Evolutionary conservation across 441 rosid genomes (phyloP).

Genomic region (Geranium incanum): DNA sequence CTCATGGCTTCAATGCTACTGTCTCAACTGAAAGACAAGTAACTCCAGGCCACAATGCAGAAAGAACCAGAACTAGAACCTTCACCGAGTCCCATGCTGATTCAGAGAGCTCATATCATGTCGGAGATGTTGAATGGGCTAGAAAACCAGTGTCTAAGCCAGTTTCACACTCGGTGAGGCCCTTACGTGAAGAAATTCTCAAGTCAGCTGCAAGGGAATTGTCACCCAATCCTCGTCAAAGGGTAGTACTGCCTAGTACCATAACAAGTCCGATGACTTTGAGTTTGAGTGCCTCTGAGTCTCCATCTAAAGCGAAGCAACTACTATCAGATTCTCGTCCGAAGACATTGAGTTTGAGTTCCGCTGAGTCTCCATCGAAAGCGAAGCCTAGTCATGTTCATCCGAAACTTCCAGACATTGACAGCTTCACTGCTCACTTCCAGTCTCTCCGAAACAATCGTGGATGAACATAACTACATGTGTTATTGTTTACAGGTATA

Average conservation of each 20-base stretch:
- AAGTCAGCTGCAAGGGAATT: constrained; percentile 28
- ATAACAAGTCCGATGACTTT: neutral
- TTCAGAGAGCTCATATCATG: constrained; percentile 20
- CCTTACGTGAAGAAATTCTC: constrained; percentile 15
- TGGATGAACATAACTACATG: neutral
- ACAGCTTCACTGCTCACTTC: neutral
- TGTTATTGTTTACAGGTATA: neutral
- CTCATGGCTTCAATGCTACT: too few relatives aligned
- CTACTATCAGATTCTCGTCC: neutral
- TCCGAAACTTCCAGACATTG: constrained; percentile 1
- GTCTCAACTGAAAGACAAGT: neutral
- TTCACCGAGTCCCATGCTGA: constrained; percentile 16
- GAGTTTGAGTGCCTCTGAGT: neutral
- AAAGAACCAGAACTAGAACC: constrained; percentile 16
- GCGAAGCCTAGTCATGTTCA: constrained; percentile 4
- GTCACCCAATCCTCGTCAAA: constrained; percentile 20
- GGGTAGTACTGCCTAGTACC: constrained; percentile 20
- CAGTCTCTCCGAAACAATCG: neutral
- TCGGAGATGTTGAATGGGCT: constrained; percentile 20
- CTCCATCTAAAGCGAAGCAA: neutral
- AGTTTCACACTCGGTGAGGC: constrained; percentile 23
- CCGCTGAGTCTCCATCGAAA: neutral
- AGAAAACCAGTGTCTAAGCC: constrained; percentile 28
- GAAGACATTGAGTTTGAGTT: neutral
- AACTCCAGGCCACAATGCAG: constrained; percentile 10